Percentiles rank a stretch among this genome's conserved stretches.
phyloP scores from a whole-genome alignment of 257 asterid species.

The Linaria vulgaris region DNA sequence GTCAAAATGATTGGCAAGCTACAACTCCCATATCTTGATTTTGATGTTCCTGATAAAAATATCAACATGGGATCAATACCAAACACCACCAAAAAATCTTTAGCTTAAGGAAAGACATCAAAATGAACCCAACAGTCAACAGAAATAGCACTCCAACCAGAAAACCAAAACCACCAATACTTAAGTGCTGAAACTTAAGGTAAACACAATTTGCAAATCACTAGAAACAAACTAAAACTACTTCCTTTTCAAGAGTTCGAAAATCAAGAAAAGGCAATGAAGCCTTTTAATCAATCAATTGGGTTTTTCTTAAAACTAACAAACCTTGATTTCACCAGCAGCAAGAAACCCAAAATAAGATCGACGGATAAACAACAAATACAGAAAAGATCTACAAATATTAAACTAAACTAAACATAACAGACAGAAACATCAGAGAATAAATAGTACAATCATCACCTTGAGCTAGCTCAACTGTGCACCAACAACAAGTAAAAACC shows the following conservation, averaged over 20 bases:
- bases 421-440: constrained; percentile 9
- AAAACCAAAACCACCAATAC: background rate
- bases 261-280: too few relatives aligned
- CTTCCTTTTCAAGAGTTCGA: background rate
- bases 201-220: constrained; percentile 2
- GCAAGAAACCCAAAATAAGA: constrained; percentile 7
- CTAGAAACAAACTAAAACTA: background rate
- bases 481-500: constrained; percentile 2
- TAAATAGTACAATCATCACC: background rate
- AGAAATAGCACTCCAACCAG: too few relatives aligned
- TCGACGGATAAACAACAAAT: background rate
- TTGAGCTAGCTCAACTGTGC: background rate
- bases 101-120: background rate
- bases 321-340: constrained; percentile 4
- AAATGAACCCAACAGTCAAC: background rate
- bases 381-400: constrained; percentile 14
- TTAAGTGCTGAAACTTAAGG: background rate
- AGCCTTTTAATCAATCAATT: background rate
- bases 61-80: constrained; percentile 5
- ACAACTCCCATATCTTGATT: constrained; percentile 19
- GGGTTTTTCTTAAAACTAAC: background rate
- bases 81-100: constrained; percentile 16
- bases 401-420: constrained; percentile 9
- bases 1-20: constrained; percentile 23
- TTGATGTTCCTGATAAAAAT: constrained; percentile 34